Conservation (phyloP, 1,284 basidiomycete species). For the Ganoderma leucocontextum region DNA sequence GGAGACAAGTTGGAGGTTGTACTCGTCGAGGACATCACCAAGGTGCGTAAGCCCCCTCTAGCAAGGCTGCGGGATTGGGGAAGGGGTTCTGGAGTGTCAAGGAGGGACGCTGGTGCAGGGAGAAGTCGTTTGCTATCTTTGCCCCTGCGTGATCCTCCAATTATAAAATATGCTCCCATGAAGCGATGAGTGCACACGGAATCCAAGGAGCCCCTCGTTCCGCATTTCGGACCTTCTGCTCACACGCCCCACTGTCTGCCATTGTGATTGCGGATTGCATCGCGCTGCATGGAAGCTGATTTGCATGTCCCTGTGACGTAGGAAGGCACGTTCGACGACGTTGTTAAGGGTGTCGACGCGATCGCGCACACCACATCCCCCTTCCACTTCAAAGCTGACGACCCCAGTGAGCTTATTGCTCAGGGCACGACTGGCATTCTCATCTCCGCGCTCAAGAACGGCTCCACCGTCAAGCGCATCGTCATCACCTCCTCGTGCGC, state of each 20-base stretch:
- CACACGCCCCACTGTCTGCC: not conserved
- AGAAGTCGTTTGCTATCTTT: not conserved
- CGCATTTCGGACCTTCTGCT: not conserved
- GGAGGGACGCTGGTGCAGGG: not conserved
- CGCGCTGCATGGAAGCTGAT: not conserved
- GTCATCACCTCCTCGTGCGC: constrained; percentile 70
- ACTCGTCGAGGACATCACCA: constrained; percentile 62
- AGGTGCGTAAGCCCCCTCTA: constrained; percentile 41
- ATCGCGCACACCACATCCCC: constrained; percentile 58
- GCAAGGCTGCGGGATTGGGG: not conserved
- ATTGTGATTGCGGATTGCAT: not conserved
- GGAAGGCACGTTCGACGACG: constrained; percentile 51
- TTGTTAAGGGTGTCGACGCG: constrained; percentile 51
- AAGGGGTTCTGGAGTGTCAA: not conserved
- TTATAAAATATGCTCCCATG: not conserved
- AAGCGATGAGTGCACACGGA: not conserved
- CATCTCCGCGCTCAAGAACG: constrained; percentile 36
- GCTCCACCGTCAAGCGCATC: constrained; percentile 64
- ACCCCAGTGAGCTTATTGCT: constrained; percentile 46
- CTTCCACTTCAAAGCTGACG: constrained; percentile 43
- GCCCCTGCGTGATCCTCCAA: not conserved
- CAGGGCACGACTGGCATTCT: constrained; percentile 33
- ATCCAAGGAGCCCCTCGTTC: not conserved
- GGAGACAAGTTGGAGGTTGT: constrained; percentile 50
- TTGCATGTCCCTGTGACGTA: constrained; percentile 18